Conservation (phyloP, 225 moss, liverwort and hornwort species). For the Polytrichum commune region DNA sequence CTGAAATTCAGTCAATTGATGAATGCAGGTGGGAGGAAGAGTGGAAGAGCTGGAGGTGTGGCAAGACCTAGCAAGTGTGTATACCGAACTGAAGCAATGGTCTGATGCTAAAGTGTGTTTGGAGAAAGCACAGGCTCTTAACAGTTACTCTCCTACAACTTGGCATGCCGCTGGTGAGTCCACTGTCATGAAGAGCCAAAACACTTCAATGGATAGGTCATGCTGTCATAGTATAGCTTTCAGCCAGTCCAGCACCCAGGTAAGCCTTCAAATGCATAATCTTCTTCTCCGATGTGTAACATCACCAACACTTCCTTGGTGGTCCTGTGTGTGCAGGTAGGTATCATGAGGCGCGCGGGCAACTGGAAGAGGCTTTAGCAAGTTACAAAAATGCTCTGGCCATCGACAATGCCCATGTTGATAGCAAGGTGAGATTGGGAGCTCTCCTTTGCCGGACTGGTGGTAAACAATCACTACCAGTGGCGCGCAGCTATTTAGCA, state of each 20-base stretch:
- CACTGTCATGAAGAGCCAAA: too few species aligned
- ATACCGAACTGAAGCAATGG: constrained; percentile 84
- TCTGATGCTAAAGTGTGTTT: constrained; percentile 88
- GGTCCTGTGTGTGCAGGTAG: constrained; percentile 26
- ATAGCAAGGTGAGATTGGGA: constrained; percentile 87
- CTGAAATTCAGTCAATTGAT: neutral
- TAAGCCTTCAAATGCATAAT: neutral
- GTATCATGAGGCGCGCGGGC: constrained; percentile 72
- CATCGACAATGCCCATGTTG: constrained; percentile 65
- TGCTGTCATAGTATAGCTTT: too few species aligned
- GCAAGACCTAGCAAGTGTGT: constrained; percentile 85
- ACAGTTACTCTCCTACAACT: constrained; percentile 54
- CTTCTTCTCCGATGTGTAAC: neutral
- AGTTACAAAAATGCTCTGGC: constrained; percentile 86
- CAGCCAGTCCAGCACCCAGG: too few species aligned
- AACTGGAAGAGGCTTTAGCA: constrained; percentile 75
- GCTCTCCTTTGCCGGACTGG: constrained; percentile 69
- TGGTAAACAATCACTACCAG: constrained; percentile 66
- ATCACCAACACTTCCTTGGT: neutral
- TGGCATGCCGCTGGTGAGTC: constrained; percentile 81
- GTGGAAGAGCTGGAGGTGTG: constrained; percentile 94
- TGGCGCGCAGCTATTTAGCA: constrained; percentile 87
- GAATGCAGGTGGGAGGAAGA: constrained; percentile 50
- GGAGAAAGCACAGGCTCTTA: constrained; percentile 85
- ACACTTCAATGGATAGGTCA: too few species aligned